A percentile compares a stretch with the other conserved stretches of the same genome.
Conservation (phyloP, 148 eudicot species). For the Chenopodium suecicum region DNA sequence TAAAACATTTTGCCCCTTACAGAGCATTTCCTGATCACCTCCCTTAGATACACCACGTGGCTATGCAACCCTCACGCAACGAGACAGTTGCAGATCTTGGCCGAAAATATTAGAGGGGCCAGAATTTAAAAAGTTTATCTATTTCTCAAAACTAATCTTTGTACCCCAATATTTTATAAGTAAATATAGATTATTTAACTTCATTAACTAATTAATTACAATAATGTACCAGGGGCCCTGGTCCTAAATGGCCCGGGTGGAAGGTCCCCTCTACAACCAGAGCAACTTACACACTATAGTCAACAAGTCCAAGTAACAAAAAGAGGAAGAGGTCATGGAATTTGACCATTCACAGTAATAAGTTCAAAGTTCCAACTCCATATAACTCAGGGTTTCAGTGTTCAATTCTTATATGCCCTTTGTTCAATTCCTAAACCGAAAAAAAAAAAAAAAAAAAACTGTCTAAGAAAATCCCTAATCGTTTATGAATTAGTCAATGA, state of each 20-base stretch:
- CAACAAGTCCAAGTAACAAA: not conserved
- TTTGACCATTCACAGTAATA: not conserved
- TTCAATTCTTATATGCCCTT: not conserved
- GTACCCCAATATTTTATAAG: too few relatives aligned
- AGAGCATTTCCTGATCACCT: not conserved
- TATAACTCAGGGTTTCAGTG: not conserved
- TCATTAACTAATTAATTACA: too few relatives aligned
- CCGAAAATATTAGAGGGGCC: too few relatives aligned
- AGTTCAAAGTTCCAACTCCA: not conserved
- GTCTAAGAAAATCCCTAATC: not conserved
- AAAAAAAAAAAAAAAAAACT: not conserved
- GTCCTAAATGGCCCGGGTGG: too few relatives aligned
- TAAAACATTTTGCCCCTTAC: not conserved
- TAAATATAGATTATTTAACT: too few relatives aligned
- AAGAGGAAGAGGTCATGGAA: not conserved
- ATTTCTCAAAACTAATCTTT: too few relatives aligned
- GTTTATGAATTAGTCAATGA: not conserved
- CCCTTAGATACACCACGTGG: too few relatives aligned
- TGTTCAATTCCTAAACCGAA: not conserved
- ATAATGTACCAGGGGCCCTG: too few relatives aligned
- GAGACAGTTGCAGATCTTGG: too few relatives aligned
- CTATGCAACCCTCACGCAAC: too few relatives aligned
- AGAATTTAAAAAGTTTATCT: too few relatives aligned
- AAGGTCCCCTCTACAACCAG: too few relatives aligned
- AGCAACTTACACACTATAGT: not conserved